Conservation (phyloP, 495 filamentous ascomycete genomes). For the Hyaloscypha bicolor region DNA sequence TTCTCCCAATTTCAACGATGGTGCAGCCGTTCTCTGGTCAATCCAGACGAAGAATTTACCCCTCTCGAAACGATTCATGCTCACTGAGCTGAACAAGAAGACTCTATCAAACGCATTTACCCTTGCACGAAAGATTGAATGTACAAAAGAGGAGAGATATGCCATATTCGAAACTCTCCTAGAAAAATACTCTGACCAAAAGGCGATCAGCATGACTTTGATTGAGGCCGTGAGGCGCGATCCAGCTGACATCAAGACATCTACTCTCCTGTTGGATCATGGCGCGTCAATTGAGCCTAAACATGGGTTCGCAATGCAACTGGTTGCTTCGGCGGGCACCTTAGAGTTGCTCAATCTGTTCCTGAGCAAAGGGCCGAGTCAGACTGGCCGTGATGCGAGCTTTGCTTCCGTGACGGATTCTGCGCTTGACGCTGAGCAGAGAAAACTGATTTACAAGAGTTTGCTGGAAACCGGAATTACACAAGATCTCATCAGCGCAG, state of each 20-base stretch:
- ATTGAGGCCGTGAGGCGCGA: slow-evolving; percentile 1
- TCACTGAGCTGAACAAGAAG: not conserved
- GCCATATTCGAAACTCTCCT: not conserved
- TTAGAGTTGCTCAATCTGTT: slow-evolving; percentile 7
- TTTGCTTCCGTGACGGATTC: slow-evolving; percentile 4
- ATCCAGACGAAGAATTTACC: slow-evolving; percentile 7
- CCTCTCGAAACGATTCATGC: not conserved
- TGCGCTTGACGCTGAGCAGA: not conserved
- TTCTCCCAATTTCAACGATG: not conserved
- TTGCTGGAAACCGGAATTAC: slow-evolving; percentile 9
- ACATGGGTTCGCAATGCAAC: slow-evolving; percentile 5
- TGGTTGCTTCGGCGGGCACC: not conserved
- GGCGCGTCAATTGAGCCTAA: slow-evolving; percentile 1
- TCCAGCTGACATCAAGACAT: slow-evolving; percentile 5
- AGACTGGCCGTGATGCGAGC: not conserved
- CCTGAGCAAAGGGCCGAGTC: not conserved
- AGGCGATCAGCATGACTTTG: slow-evolving; percentile 3
- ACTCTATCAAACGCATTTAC: slow-evolving; percentile 1
- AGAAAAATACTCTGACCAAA: not conserved
- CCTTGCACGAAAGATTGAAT: not conserved
- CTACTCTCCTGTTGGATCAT: slow-evolving; percentile 4
- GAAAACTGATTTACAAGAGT: not conserved
- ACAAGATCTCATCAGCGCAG: slow-evolving; percentile 8
- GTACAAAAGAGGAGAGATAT: slow-evolving; percentile 5
- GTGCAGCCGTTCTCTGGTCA: slow-evolving; percentile 5